Percentiles rank a stretch among this genome's conserved stretches.
Conservation (phyloP, 1,284 basidiomycete species). For the Amylostereum areolatum region DNA sequence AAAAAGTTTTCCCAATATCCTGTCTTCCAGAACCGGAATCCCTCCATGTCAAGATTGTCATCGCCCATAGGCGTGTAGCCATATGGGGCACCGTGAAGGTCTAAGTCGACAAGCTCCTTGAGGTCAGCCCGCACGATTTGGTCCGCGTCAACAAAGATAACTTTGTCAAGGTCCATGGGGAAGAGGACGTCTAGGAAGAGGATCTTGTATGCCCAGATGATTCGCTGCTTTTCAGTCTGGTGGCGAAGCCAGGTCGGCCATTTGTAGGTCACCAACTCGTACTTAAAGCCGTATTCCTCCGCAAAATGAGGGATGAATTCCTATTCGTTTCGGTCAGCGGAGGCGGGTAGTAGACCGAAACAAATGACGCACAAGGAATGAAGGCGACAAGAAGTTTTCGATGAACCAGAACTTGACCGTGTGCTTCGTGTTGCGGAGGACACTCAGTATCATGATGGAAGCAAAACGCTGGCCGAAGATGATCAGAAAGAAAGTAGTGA, state of each 20-base stretch:
- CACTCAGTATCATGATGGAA: slow-evolving; percentile 97
- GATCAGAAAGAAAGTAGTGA: slow-evolving; percentile 4
- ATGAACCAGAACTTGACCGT: slow-evolving; percentile 99
- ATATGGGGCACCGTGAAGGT: slow-evolving; percentile 88
- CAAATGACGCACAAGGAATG: slow-evolving; percentile 70
- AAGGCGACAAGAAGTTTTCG: slow-evolving; percentile 97
- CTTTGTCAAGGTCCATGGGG: slow-evolving; percentile 96
- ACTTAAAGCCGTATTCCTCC: slow-evolving; percentile 87
- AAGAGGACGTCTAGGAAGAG: slow-evolving; percentile 98
- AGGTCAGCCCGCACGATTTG: slow-evolving; percentile 96
- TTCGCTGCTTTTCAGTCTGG: slow-evolving; percentile 95
- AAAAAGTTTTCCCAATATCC: slow-evolving; percentile 91
- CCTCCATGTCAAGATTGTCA: slow-evolving; percentile 92
- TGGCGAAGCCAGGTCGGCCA: slow-evolving; percentile 98
- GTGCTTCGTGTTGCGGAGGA: slow-evolving; percentile 88
- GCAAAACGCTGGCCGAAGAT: slow-evolving; percentile 72
- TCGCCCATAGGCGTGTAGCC: slow-evolving; percentile 98
- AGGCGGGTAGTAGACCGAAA: not conserved
- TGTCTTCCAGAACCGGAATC: slow-evolving; percentile 97
- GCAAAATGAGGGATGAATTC: slow-evolving; percentile 95
- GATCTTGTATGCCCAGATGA: slow-evolving; percentile 99
- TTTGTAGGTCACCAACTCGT: slow-evolving; percentile 97
- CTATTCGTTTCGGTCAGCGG: slow-evolving; percentile 29
- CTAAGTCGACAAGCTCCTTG: slow-evolving; percentile 86
- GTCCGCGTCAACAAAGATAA: slow-evolving; percentile 98